Base-by-base conservation (phyloP, 2,329 filamentous ascomycete species). In the Phyllosticta capitalensis region DNA sequence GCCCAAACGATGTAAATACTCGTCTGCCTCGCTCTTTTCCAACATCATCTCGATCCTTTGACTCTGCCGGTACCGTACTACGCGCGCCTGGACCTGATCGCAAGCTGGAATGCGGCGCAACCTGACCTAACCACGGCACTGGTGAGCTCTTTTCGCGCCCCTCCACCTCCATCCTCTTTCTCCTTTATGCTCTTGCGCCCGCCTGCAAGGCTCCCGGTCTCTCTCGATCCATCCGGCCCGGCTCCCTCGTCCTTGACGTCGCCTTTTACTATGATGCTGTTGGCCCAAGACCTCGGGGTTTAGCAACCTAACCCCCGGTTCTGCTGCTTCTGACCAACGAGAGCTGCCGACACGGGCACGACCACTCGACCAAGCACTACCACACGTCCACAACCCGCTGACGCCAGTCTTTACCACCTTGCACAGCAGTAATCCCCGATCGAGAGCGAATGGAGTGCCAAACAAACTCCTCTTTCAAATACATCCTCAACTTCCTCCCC, bases 361-460 rank as follows among this genome's bases (percentile, higher is more conserved):
- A 38, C 30, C 30, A 38, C 30, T 38, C 30, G 30, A 38, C 30
- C 30, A 38, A 38, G 30, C 30, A 12, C 30, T 38, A 38, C 30
- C 30, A 38, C 30, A 38, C 9, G 30, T 38, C 30, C 30, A 38
- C 30, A 10, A 4, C 5, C 9, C 30, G 30, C 30, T 38, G 30
- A 38, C 30, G 30, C 30, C 30, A 12, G 30, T 38, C 30, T 14
- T 38, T 38, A 38, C 30, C 30, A 38, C 30, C 30, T 38, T 38
- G 30, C 30, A 38, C 30, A 38, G 30, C 30, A 38, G 30, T 38
- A 10, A 14, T 14, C 30, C 30, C 30, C 30, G 10, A 5, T 38
- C 30, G 33, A 30, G 33, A 38, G 53, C 51, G 56, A 58, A 58
- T 58, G 56, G 56, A 51, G 30, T 22, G 19, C 49, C 51, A 33